These are phyloP conservation scores for Globisporangium cederbergense DNA, from an alignment of 352 stramenopile species.

Conservation along the genomic window DNA sequence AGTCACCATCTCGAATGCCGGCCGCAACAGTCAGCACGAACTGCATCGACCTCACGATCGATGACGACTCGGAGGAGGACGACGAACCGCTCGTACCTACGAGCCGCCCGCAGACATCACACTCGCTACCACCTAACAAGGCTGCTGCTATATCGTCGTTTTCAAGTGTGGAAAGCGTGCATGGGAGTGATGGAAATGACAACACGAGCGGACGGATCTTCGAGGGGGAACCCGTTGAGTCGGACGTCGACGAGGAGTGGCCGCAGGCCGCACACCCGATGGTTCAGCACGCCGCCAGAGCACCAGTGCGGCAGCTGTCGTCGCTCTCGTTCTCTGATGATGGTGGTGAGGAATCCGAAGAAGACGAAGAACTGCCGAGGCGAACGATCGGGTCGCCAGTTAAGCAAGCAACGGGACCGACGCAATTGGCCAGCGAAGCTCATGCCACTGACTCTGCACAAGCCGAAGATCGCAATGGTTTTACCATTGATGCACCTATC, in stretches of 20 bases:
- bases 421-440: not conserved
- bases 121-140: not conserved
- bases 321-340: slow-evolving; percentile 1
- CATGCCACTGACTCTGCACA: not conserved
- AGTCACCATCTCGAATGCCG: not conserved
- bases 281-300: slow-evolving; percentile 8
- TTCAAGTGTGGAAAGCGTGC: not conserved
- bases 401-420: too few relatives aligned
- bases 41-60: slow-evolving; percentile 55
- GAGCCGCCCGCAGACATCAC: not conserved
- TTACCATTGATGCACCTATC: not conserved
- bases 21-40: not conserved
- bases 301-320: not conserved
- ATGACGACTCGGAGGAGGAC: slow-evolving; percentile 54
- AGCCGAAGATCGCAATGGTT: not conserved
- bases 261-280: slow-evolving; percentile 15
- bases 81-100: slow-evolving; percentile 32
- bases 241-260: slow-evolving; percentile 66
- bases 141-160: not conserved
- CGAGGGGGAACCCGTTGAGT: slow-evolving; percentile 32
- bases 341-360: slow-evolving; percentile 26
- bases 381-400: not conserved
- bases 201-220: not conserved
- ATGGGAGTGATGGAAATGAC: not conserved
- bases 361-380: slow-evolving; percentile 33